Percentiles rank a stretch among this genome's conserved stretches.
Conservation (phyloP, 371 early-diverging fungal genomes). For the Dinochytrium kinnereticum region DNA sequence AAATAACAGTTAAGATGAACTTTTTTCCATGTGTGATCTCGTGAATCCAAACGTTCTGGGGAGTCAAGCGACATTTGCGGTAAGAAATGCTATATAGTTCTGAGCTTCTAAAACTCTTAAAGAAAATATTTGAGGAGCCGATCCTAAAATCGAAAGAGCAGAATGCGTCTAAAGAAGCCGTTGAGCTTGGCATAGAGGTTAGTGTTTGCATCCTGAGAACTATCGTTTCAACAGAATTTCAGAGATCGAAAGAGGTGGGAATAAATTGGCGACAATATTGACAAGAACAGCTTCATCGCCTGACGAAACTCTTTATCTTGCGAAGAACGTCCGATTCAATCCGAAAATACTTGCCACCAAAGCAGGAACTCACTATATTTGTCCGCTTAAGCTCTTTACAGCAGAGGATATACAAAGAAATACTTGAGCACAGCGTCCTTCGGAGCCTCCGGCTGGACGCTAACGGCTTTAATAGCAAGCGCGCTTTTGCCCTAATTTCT, state of each 20-base stretch:
- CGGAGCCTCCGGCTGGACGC: conserved; percentile 18
- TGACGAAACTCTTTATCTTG: conserved; percentile 60
- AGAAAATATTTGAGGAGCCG: conserved; percentile 59
- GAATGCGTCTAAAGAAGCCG: conserved; percentile 45
- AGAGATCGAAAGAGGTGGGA: conserved; percentile 48
- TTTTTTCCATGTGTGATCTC: conserved; percentile 68
- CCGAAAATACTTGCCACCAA: conserved; percentile 67
- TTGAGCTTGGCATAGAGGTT: conserved; percentile 49
- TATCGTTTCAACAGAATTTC: background rate
- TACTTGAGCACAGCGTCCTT: conserved; percentile 47
- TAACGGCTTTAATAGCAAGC: conserved; percentile 34
- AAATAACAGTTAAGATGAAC: conserved; percentile 22
- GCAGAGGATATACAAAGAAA: conserved; percentile 45
- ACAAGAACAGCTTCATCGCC: conserved; percentile 46
- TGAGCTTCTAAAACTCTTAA: conserved; percentile 19
- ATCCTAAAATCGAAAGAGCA: conserved; percentile 56
- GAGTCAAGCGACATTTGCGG: conserved; percentile 33
- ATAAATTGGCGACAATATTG: too few species aligned
- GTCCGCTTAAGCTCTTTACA: conserved; percentile 52
- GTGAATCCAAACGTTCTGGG: conserved; percentile 70
- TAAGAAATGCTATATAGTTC: too few species aligned
- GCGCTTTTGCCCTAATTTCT: conserved; percentile 52
- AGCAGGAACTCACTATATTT: conserved; percentile 61
- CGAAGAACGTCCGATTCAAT: conserved; percentile 58
- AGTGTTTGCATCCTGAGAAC: too few species aligned